These are phyloP conservation scores for Cardamine resedifolia DNA, from an alignment of 345 rosid species.

Conservation along the genomic window DNA sequence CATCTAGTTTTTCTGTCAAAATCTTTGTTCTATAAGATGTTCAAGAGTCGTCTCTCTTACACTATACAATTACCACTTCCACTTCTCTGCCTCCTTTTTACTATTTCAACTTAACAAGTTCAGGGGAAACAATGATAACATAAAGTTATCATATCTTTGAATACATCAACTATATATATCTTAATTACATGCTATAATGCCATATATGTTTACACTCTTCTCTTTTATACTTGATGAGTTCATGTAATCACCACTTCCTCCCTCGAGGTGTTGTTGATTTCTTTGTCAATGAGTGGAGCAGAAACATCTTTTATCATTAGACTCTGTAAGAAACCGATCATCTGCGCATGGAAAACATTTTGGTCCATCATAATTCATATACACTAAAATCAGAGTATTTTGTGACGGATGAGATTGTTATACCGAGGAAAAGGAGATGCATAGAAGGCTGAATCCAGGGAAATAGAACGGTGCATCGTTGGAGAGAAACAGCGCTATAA, in stretches of 20 bases:
- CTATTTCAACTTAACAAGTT: neutral
- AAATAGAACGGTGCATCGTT: constrained; percentile 68
- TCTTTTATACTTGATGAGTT: neutral
- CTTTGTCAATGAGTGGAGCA: constrained; percentile 29
- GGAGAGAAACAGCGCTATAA: constrained; percentile 78
- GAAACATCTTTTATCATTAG: constrained; percentile 47
- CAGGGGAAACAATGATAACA: neutral
- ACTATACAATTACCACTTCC: neutral
- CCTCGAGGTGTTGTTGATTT: neutral
- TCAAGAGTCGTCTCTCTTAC: neutral
- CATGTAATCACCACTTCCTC: constrained; percentile 23
- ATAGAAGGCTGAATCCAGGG: constrained; percentile 83
- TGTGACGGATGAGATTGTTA: neutral
- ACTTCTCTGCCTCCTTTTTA: neutral
- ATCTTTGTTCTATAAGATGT: neutral
- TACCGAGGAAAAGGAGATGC: constrained; percentile 65
- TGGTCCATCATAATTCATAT: neutral
- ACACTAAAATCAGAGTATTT: neutral
- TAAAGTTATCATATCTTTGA: neutral
- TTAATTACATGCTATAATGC: neutral
- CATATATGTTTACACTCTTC: neutral
- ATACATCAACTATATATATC: neutral
- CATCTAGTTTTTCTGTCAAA: neutral
- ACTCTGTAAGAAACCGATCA: constrained; percentile 73
- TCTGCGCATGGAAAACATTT: constrained; percentile 39